phyloP scores from a whole-genome alignment of 2,329 filamentous ascomycete species.

The Chrysosporium keratinophilum region DNA sequence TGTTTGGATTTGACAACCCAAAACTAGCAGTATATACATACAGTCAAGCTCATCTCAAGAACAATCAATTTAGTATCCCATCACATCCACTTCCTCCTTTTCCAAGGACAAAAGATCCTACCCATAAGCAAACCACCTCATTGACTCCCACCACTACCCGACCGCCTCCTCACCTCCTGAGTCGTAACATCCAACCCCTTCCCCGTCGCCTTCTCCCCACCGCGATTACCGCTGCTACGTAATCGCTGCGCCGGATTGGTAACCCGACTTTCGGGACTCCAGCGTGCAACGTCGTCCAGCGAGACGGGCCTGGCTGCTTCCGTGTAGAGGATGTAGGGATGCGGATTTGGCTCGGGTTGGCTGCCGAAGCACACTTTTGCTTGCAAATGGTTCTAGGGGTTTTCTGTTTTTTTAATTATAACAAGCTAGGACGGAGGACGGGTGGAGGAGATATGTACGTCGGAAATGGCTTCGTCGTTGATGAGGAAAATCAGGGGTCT shows the following conservation, averaged over 20 bases:
- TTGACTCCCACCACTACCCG: not conserved
- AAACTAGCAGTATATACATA: too few species aligned
- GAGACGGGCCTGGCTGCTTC: constrained; percentile 4
- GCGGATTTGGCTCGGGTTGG: not conserved
- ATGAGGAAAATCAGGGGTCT: too few species aligned
- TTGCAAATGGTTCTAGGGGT: not conserved
- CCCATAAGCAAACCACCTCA: not conserved
- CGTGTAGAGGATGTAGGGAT: constrained; percentile 1
- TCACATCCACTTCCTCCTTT: not conserved
- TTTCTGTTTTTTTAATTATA: too few species aligned
- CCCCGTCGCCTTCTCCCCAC: not conserved
- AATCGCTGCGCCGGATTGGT: not conserved
- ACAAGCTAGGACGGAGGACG: too few species aligned
- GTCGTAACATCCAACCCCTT: not conserved
- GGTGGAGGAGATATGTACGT: too few species aligned
- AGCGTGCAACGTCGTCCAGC: constrained; percentile 1
- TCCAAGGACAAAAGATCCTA: not conserved
- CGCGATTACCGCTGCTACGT: not conserved
- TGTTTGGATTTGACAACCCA: too few species aligned
- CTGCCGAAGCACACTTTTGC: constrained; percentile 4
- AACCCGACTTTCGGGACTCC: not conserved
- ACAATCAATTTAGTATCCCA: too few species aligned
- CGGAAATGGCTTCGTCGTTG: too few species aligned
- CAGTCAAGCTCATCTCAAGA: too few species aligned
- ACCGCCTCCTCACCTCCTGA: constrained; percentile 1